A percentile compares a stretch with the other conserved stretches of the same genome.
Evolutionary conservation across 169 alveolate species (phyloP).

Genomic region (Perkinsus olseni): DNA sequence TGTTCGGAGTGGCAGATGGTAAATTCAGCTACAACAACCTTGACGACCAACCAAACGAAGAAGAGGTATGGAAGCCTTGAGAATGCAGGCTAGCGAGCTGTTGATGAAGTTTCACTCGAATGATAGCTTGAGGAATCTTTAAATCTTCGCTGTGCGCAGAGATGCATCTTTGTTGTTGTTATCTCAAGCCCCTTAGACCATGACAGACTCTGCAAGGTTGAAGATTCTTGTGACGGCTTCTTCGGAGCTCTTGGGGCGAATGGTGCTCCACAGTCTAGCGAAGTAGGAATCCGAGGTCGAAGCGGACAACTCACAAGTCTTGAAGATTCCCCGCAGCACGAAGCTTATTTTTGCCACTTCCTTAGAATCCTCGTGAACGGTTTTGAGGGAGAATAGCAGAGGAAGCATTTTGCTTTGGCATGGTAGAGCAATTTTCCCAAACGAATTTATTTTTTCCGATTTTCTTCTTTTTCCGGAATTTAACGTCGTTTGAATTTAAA

Average conservation of each 20-base stretch:
- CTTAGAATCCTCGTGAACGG: too few species aligned
- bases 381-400: too few species aligned
- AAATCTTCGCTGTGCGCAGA: not conserved
- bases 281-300: not conserved
- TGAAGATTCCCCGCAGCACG: not conserved
- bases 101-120: not conserved
- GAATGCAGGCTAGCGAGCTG: too few species aligned
- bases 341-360: not conserved
- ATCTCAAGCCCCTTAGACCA: not conserved
- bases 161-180: not conserved
- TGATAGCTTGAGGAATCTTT: not conserved
- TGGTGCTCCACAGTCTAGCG: not conserved
- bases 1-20: too few species aligned
- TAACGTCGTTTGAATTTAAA: too few species aligned
- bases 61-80: too few species aligned
- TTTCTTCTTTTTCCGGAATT: too few species aligned
- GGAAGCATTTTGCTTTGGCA: too few species aligned
- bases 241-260: not conserved
- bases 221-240: not conserved
- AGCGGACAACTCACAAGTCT: not conserved
- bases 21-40: too few species aligned
- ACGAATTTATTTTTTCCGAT: too few species aligned
- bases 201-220: not conserved
- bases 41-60: too few species aligned
- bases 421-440: too few species aligned